Evolutionary conservation across 805 yeast species (phyloP).

Genomic region (Tetrapisispora pingtungensis): DNA sequence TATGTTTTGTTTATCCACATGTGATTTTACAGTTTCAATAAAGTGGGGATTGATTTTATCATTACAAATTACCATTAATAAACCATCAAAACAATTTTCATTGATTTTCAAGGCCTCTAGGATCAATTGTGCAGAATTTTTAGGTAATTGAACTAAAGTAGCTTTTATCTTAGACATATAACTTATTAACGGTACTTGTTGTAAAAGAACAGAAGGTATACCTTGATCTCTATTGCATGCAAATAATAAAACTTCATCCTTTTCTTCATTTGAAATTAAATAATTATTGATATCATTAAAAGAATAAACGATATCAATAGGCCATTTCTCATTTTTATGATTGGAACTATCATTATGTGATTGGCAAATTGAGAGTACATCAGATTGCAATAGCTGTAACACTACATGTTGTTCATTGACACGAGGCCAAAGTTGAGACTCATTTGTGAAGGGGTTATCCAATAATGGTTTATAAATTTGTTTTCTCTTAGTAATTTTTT

Average conservation of each 20-base stretch:
- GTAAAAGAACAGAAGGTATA: conserved; percentile 39
- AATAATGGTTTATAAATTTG: conserved; percentile 57
- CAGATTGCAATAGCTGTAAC: conserved; percentile 30
- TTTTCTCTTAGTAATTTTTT: conserved; percentile 31
- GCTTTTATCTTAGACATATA: conserved; percentile 32
- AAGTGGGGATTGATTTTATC: conserved; percentile 15
- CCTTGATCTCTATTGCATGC: conserved; percentile 49
- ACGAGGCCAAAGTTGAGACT: conserved; percentile 34
- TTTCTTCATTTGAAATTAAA: conserved; percentile 36
- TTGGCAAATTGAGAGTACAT: conserved; percentile 29
- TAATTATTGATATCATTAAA: conserved; percentile 46
- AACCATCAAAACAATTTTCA: conserved; percentile 11
- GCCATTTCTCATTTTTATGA: conserved; percentile 9
- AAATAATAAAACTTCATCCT: conserved; percentile 31
- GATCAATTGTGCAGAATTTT: conserved; percentile 23
- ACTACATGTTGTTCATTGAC: conserved; percentile 32
- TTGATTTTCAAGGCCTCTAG: conserved; percentile 5
- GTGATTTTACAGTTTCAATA: conserved; percentile 10
- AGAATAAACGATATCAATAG: conserved; percentile 13
- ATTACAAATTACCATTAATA: conserved; percentile 17
- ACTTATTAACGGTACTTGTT: conserved; percentile 49
- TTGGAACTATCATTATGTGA: conserved; percentile 10
- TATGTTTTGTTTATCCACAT: conserved; percentile 9
- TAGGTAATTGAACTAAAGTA: conserved; percentile 53
- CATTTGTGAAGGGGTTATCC: conserved; percentile 51